phyloP scores from a whole-genome alignment of 202 grass and related monocot genomes.

The Setaria italica region DNA sequence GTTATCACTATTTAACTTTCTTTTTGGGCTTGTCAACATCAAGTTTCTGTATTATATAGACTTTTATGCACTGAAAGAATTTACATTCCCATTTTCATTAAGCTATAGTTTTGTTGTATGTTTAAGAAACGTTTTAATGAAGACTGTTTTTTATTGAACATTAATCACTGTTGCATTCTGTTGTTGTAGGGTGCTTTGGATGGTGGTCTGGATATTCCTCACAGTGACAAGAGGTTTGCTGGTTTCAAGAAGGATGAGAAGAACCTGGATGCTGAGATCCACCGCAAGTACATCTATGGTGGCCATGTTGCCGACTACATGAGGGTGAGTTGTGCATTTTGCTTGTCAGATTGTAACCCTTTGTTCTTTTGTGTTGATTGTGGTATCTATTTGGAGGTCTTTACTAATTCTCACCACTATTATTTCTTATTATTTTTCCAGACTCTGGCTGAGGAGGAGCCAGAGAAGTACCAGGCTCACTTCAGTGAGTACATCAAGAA shows the following conservation, averaged over 20 bases:
- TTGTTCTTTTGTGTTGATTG: neutral
- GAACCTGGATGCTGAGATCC: slow-evolving; percentile 63
- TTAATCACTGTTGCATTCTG: neutral
- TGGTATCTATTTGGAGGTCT: neutral
- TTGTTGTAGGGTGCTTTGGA: slow-evolving; percentile 67
- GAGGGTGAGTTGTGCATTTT: slow-evolving; percentile 47
- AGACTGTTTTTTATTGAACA: neutral
- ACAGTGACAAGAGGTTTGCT: slow-evolving; percentile 81
- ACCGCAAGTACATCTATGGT: slow-evolving; percentile 77
- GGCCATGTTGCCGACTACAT: slow-evolving; percentile 80
- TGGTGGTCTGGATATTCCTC: slow-evolving; percentile 83
- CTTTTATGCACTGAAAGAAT: too few species aligned
- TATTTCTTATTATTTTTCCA: neutral
- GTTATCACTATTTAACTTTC: too few species aligned
- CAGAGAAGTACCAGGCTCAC: slow-evolving; percentile 73
- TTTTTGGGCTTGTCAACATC: too few species aligned
- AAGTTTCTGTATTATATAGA: too few species aligned
- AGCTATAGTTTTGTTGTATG: too few species aligned
- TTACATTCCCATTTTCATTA: too few species aligned
- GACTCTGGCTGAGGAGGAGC: slow-evolving; percentile 74
- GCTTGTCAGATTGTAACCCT: too few species aligned
- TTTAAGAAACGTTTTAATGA: too few species aligned
- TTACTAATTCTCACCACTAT: neutral
- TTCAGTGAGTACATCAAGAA: slow-evolving; percentile 76
- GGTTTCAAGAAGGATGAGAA: slow-evolving; percentile 76